These are phyloP conservation scores for Favolaschia claudopus DNA, from an alignment of 768 basidiomycete species.

Conservation along the genomic window DNA sequence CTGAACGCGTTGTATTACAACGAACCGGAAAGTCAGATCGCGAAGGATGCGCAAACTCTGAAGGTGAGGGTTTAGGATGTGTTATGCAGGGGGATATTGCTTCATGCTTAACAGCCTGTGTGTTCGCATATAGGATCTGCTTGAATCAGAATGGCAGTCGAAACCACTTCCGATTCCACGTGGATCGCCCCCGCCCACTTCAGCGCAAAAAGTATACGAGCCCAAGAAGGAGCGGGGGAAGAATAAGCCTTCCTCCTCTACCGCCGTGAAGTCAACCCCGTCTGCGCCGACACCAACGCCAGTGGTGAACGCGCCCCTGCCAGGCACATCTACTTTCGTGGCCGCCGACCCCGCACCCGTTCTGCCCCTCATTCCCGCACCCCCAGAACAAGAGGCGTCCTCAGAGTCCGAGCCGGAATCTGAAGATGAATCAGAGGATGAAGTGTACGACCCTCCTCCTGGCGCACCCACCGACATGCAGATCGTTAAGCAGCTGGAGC, in stretches of 20 bases:
- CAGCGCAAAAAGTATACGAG: constrained; percentile 48
- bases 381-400: neutral
- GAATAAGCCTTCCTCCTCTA: no score
- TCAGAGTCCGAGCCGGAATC: constrained; percentile 14
- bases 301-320: constrained; percentile 42
- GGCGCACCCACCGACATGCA: constrained; percentile 44
- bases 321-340: constrained; percentile 31
- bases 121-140: constrained; percentile 51
- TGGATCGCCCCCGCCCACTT: constrained; percentile 66
- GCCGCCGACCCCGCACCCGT: constrained; percentile 41
- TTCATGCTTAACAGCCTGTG: no score
- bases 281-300: constrained; percentile 42
- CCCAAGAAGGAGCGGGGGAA: constrained; percentile 2
- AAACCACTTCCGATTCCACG: constrained; percentile 64
- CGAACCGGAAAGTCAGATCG: constrained; percentile 76
- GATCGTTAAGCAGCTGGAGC: constrained; percentile 79
- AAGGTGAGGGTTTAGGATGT: no score
- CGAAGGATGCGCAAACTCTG: constrained; percentile 70
- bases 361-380: constrained; percentile 36
- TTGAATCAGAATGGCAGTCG: constrained; percentile 81
- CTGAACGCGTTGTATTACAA: constrained; percentile 94
- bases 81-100: no score
- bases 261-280: neutral
- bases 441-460: constrained; percentile 6
- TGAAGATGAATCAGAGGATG: constrained; percentile 44